A percentile compares a stretch with the other conserved stretches of the same genome.
Evolutionary conservation across 768 basidiomycete genomes (phyloP).

Genomic region (Suillus variegatus): DNA sequence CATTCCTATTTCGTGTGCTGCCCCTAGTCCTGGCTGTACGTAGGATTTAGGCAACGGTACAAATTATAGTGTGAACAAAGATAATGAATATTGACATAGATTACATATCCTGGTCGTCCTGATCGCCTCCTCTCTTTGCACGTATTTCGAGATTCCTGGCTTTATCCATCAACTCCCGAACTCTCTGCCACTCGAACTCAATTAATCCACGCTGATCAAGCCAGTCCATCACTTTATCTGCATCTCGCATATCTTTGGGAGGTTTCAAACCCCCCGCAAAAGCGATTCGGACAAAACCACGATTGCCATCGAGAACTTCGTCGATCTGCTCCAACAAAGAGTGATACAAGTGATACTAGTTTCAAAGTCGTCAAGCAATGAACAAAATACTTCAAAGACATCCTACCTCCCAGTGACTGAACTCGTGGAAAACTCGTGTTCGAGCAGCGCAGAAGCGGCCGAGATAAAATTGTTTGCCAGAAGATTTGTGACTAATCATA

Average conservation of each 20-base stretch:
- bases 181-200: conserved; percentile 65
- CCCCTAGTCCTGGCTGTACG: not conserved
- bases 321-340: conserved; percentile 59
- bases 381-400: not conserved
- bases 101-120: conserved; percentile 17
- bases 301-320: conserved; percentile 45
- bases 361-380: conserved; percentile 7
- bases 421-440: conserved; percentile 65
- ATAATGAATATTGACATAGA: not conserved
- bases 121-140: conserved; percentile 47
- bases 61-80: not conserved
- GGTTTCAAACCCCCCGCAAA: conserved; percentile 55
- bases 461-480: conserved; percentile 51
- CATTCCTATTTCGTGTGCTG: not conserved
- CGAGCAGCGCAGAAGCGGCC: conserved; percentile 82
- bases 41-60: not conserved
- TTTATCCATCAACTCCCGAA: conserved; percentile 74
- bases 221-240: conserved; percentile 84
- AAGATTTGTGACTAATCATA: conserved; percentile 7
- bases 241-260: conserved; percentile 67
- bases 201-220: conserved; percentile 70
- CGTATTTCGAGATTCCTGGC: conserved; percentile 64
- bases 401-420: conserved; percentile 83
- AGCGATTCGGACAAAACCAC: conserved; percentile 58
- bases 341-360: conserved; percentile 66